These are phyloP conservation scores for rapeseed (Brassica napus) DNA, from an alignment of 345 rosid genomes.

Conservation along the genomic window Da-Ae NC_063445.1:3492001-3492500, in stretches of 20 bases:
- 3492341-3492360: conserved; percentile 92
- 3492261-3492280: conserved; percentile 74
- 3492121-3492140: conserved; percentile 76
- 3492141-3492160: conserved; percentile 63
- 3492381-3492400: neutral
- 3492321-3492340: conserved; percentile 82
- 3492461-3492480: conserved; percentile 69
- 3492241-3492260: conserved; percentile 68
- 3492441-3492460: conserved; percentile 70
- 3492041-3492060: conserved; percentile 64
- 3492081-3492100: conserved; percentile 80
- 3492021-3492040: neutral
- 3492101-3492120: conserved; percentile 79
- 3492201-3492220: conserved; percentile 77
- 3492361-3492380: conserved; percentile 27
- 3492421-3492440: conserved; percentile 81
- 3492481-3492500: conserved; percentile 84
- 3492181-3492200: conserved; percentile 72
- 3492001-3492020: neutral
- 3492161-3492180: conserved; percentile 69
- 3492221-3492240: conserved; percentile 73
- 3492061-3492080: conserved; percentile 79
- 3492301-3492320: conserved; percentile 74
- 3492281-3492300: conserved; percentile 82
- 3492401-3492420: conserved; percentile 19